Conservation (phyloP, 148 eudicot species). For the Silene latifolia region DNA sequence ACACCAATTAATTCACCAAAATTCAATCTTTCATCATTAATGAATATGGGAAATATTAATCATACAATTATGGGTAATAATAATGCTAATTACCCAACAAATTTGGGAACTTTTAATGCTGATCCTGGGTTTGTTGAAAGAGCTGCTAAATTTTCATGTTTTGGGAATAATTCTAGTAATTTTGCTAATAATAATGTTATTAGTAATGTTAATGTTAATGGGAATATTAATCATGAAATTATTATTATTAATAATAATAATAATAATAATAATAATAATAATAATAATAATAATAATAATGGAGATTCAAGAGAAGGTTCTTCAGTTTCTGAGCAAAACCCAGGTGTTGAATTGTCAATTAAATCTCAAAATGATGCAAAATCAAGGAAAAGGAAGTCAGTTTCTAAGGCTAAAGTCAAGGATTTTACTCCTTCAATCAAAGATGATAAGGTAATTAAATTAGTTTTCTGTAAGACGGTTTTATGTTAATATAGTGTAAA, state of each 20-base stretch:
- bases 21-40: constrained; percentile 39
- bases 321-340: constrained; percentile 76
- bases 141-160: constrained; percentile 58
- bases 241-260: background rate
- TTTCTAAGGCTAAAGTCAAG: constrained; percentile 48
- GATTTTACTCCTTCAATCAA: constrained; percentile 19
- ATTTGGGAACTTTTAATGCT: constrained; percentile 25
- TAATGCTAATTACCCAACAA: constrained; percentile 22
- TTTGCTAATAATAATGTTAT: background rate
- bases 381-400: constrained; percentile 69
- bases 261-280: background rate
- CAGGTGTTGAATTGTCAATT: constrained; percentile 36
- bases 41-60: constrained; percentile 10
- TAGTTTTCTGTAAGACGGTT: too few relatives aligned
- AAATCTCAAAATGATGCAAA: constrained; percentile 40
- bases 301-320: constrained; percentile 70
- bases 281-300: constrained; percentile 24
- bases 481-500: too few relatives aligned
- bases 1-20: constrained; percentile 79
- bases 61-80: background rate
- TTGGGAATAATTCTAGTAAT: constrained; percentile 24
- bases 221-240: too few relatives aligned
- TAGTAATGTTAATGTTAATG: too few relatives aligned
- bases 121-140: constrained; percentile 71
- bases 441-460: constrained; percentile 26